Evolutionary conservation across 257 asterid species (phyloP).

Genomic region (Craterostigma plantagineum): DNA sequence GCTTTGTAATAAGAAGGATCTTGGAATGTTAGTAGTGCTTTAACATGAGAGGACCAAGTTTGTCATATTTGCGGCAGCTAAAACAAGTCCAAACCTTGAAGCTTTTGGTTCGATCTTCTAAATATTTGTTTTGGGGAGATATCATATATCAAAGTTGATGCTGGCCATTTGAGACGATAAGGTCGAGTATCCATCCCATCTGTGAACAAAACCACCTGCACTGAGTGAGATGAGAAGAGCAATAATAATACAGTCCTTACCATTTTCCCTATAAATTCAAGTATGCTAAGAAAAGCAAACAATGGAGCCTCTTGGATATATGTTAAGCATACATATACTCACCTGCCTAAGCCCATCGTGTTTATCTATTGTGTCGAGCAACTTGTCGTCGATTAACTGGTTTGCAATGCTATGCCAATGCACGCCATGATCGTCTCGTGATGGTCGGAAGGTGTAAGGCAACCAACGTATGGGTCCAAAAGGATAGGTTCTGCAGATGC

Average conservation of each 20-base stretch:
- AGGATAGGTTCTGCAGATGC: constrained; percentile 61
- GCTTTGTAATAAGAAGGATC: background rate
- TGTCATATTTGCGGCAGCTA: background rate
- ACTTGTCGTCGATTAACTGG: constrained; percentile 55
- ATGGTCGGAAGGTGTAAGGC: constrained; percentile 32
- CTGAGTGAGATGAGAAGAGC: constrained; percentile 13
- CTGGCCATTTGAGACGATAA: constrained; percentile 64
- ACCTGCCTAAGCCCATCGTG: constrained; percentile 65
- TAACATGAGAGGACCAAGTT: background rate
- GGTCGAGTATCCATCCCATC: constrained; percentile 93
- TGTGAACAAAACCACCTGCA: constrained; percentile 65
- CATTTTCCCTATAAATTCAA: background rate
- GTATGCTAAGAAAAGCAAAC: constrained; percentile 1
- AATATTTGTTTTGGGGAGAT: constrained; percentile 44
- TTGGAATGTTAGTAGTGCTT: background rate
- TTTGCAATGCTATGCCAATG: constrained; percentile 59
- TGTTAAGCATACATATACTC: background rate
- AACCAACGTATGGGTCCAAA: constrained; percentile 57
- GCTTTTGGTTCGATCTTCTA: constrained; percentile 28
- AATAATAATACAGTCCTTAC: background rate
- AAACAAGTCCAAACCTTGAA: constrained; percentile 29
- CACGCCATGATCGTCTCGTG: constrained; percentile 16
- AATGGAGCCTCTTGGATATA: background rate
- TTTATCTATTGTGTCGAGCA: constrained; percentile 22
- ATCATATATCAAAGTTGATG: constrained; percentile 43